A percentile compares a stretch with the other conserved stretches of the same genome.
Evolutionary conservation across 2,329 filamentous ascomycete genomes (phyloP).

Genomic region (Penicillium sp.): DNA sequence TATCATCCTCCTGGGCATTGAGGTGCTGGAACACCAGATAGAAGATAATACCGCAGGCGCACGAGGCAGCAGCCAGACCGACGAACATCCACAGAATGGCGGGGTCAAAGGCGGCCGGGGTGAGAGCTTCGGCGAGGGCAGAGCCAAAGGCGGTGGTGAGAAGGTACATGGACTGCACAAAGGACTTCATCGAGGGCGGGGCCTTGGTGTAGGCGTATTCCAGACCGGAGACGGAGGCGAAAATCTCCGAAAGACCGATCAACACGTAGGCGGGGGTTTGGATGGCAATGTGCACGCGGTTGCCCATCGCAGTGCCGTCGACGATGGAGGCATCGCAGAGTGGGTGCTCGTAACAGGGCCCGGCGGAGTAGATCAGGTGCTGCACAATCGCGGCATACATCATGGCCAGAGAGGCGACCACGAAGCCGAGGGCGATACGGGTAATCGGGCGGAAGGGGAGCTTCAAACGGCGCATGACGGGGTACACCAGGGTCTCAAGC

Average conservation of each 20-base stretch:
- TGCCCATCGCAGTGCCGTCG: constrained; percentile 33
- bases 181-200: constrained; percentile 62
- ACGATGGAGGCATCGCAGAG: constrained; percentile 31
- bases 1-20: constrained; percentile 46
- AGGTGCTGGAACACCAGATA: constrained; percentile 48
- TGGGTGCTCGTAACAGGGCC: constrained; percentile 48
- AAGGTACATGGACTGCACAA: constrained; percentile 54
- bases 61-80: constrained; percentile 50
- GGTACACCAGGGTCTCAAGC: constrained; percentile 65
- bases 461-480: constrained; percentile 57
- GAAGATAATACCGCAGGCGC: constrained; percentile 50
- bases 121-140: constrained; percentile 58
- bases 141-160: constrained; percentile 56
- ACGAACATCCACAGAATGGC: constrained; percentile 63
- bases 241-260: constrained; percentile 51
- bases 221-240: constrained; percentile 62
- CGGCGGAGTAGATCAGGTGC: constrained; percentile 50
- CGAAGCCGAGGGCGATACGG: constrained; percentile 67
- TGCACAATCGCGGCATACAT: constrained; percentile 57
- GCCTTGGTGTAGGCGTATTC: constrained; percentile 73
- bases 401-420: constrained; percentile 58
- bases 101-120: constrained; percentile 58
- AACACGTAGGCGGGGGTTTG: constrained; percentile 44
- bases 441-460: constrained; percentile 70
- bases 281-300: constrained; percentile 43